Evolutionary conservation across 1,284 basidiomycete genomes (phyloP), one percentile per base, ranked within the genome.

Genomic region (Tilletiopsis washingtonensis): DNA sequence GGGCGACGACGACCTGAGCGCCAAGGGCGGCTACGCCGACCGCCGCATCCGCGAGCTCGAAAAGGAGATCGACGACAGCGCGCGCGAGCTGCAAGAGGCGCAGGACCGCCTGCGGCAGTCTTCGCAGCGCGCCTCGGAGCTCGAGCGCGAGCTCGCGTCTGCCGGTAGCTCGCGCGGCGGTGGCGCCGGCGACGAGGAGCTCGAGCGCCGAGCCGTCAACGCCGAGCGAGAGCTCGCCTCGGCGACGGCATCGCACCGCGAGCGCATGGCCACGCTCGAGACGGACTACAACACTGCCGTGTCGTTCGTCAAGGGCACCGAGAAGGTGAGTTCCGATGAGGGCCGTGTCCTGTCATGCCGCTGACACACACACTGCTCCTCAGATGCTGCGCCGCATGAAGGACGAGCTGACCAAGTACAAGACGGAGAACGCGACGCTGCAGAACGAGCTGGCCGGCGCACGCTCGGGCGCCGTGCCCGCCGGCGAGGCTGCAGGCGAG

Each of bases 371-470:
- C n/a, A n/a, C n/a, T n/a, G n/a, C n/a, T n/a, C n/a, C n/a, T n/a
- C n/a, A n/a, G 77, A 93, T 98, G 84, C 86, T 97, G 78, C 84
- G 91, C 61, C 83, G 88, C 63, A 91, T 98, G 86, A 91, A 91
- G 74, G 78, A 76, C 74, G 70, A 70, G 72, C 74, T 67, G 43
- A 62, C 62, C 40, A 67, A 64, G 56, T 59, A 64, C 58, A 68
- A 70, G 53, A 61, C 59, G 24, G 69, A 70, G 54, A 72, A 72
- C 53, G 64, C 66, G 26, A 54, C 53, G 38, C 51, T 73, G 34
- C 69, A 67, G 47, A 52, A 55, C 43, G 59, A 53, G n/a, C 38
- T 52, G 12, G 45, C 51, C n/a, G 39, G 41, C 19, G 17, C 42
- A 19, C 38, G 40, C 32, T 36, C 49, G 19, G 54, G 53, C 17